Percentiles rank a stretch among this genome's conserved stretches.
These are phyloP conservation scores for Aureobasidium sp. DNA, from an alignment of 2,329 filamentous ascomycete species.

Conservation along the genomic window DNA sequence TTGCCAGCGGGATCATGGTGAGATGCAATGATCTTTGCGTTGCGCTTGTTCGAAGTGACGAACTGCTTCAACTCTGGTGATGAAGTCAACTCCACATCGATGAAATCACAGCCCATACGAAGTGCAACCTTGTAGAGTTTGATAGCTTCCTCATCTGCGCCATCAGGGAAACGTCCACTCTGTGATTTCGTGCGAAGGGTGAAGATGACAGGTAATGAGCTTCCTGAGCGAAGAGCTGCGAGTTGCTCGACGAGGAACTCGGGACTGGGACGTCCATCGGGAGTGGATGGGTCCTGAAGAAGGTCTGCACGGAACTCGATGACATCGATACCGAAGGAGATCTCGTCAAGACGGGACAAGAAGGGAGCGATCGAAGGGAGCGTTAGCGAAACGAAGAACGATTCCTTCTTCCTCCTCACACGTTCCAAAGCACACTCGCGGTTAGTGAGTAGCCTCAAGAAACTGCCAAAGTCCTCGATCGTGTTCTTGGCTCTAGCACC, in stretches of 20 bases:
- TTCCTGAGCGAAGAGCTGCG: slow-evolving; percentile 64
- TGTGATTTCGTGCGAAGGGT: slow-evolving; percentile 81
- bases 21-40: slow-evolving; percentile 85
- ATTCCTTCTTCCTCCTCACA: slow-evolving; percentile 60
- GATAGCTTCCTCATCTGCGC: slow-evolving; percentile 57
- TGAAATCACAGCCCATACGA: slow-evolving; percentile 80
- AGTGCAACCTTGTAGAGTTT: slow-evolving; percentile 72
- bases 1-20: slow-evolving; percentile 79
- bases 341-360: slow-evolving; percentile 58
- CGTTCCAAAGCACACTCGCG: slow-evolving; percentile 47
- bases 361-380: slow-evolving; percentile 64
- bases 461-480: slow-evolving; percentile 64
- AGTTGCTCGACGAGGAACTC: slow-evolving; percentile 80
- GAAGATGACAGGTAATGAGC: slow-evolving; percentile 78
- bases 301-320: slow-evolving; percentile 93
- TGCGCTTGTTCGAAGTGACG: slow-evolving; percentile 47
- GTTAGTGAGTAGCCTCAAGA: slow-evolving; percentile 64
- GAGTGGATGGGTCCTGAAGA: slow-evolving; percentile 61
- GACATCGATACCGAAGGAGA: slow-evolving; percentile 80
- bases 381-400: slow-evolving; percentile 90
- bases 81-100: slow-evolving; percentile 87
- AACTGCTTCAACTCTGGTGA: slow-evolving; percentile 64
- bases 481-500: slow-evolving; percentile 34
- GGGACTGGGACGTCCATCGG: slow-evolving; percentile 51
- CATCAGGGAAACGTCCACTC: slow-evolving; percentile 80